These are phyloP conservation scores for Vicia faba DNA, from an alignment of 306 rosid species.

Conservation along the genomic window DNA sequence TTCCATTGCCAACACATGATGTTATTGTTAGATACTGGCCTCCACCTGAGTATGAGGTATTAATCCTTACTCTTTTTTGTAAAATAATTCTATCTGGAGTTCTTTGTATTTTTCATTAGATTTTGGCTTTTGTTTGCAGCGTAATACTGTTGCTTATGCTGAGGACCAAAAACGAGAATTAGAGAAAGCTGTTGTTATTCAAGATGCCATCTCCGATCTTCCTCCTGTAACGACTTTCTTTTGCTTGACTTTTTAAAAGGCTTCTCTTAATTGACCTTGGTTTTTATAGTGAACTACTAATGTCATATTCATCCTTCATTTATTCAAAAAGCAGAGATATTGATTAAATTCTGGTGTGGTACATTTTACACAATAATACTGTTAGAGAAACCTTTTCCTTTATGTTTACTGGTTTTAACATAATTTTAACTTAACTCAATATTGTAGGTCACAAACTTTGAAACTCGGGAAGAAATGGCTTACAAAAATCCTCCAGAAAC, in stretches of 20 bases:
- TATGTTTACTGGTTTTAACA: conserved; percentile 24
- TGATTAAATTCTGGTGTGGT: conserved; percentile 10
- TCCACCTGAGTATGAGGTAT: conserved; percentile 84
- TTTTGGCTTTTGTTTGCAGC: conserved; percentile 59
- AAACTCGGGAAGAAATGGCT: conserved; percentile 65
- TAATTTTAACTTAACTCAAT: conserved; percentile 30
- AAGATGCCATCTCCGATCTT: conserved; percentile 96
- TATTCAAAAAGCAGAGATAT: conserved; percentile 2
- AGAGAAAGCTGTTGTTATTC: conserved; percentile 67
- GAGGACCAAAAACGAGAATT: conserved; percentile 80
- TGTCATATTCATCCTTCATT: conserved; percentile 22
- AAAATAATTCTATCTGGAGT: conserved; percentile 8
- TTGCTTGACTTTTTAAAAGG: conserved; percentile 24
- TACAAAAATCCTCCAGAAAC: conserved; percentile 77
- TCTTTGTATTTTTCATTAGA: conserved; percentile 22
- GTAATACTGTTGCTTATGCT: conserved; percentile 80
- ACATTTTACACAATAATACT: conserved; percentile 25
- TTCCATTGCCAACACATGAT: conserved; percentile 94
- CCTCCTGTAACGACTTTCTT: conserved; percentile 58
- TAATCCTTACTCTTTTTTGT: neutral
- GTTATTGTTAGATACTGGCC: conserved; percentile 83
- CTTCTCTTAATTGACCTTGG: conserved; percentile 22
- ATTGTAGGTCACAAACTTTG: conserved; percentile 59
- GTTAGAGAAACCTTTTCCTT: conserved; percentile 14
- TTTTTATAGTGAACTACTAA: conserved; percentile 19